Evolutionary conservation across 768 basidiomycete genomes (phyloP).

Genomic region (Dendrothele bispora): DNA sequence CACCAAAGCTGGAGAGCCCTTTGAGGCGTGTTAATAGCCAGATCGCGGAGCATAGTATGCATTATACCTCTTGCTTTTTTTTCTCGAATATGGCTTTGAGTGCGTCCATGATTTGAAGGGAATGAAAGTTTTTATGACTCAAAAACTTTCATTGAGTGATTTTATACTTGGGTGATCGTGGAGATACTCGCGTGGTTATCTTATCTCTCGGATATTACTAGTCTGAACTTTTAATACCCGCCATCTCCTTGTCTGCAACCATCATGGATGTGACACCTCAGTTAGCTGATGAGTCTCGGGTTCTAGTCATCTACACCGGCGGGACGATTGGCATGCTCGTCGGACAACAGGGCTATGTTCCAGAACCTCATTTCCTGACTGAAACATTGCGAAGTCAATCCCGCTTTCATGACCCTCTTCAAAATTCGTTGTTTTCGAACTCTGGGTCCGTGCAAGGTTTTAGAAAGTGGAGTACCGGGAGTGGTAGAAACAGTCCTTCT

Average conservation of each 20-base stretch:
- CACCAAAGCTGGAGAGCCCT: slow-evolving; percentile 66
- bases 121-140: slow-evolving; percentile 10
- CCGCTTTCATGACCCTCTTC: slow-evolving; percentile 86
- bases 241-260: no score
- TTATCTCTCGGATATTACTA: no score
- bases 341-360: slow-evolving; percentile 65
- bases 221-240: no score
- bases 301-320: slow-evolving; percentile 89
- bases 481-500: slow-evolving; percentile 62
- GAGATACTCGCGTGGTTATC: not conserved
- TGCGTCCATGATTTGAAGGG: slow-evolving; percentile 55
- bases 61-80: slow-evolving; percentile 56
- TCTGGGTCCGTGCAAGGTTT: slow-evolving; percentile 78
- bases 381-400: slow-evolving; percentile 80
- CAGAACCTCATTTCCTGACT: slow-evolving; percentile 86
- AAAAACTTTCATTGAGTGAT: slow-evolving; percentile 3
- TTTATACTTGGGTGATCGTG: not conserved
- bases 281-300: slow-evolving; percentile 67
- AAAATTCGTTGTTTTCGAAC: slow-evolving; percentile 77
- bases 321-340: slow-evolving; percentile 91
- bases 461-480: slow-evolving; percentile 66
- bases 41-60: not conserved
- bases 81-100: slow-evolving; percentile 67
- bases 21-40: not conserved
- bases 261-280: slow-evolving; percentile 51